These are phyloP conservation scores for Daldinia vernicosa DNA, from an alignment of 495 filamentous ascomycete species.

Conservation along the genomic window DNA sequence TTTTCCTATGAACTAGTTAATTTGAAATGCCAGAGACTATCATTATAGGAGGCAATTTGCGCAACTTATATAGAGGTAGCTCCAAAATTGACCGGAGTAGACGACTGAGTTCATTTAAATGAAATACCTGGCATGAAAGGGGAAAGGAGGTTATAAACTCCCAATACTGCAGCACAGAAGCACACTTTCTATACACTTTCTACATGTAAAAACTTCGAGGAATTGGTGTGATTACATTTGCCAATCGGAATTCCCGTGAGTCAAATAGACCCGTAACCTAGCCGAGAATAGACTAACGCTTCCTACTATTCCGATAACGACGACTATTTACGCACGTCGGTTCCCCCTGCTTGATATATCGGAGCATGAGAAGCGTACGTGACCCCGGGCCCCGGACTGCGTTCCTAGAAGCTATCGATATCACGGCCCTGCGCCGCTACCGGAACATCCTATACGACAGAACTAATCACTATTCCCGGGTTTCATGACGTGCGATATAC, in stretches of 20 bases:
- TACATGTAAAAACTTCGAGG: neutral
- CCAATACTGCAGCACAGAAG: neutral
- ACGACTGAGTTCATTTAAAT: neutral
- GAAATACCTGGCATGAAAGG: neutral
- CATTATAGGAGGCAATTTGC: neutral
- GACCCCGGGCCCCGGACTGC: neutral
- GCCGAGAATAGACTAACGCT: neutral
- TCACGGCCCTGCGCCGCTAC: slow-evolving; percentile 16
- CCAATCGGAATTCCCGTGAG: neutral
- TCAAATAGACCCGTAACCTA: neutral
- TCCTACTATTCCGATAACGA: neutral
- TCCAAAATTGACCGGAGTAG: neutral
- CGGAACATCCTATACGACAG: slow-evolving; percentile 10
- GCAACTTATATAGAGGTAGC: neutral
- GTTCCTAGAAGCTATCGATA: slow-evolving; percentile 5
- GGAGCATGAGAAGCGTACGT: neutral
- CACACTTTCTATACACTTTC: neutral
- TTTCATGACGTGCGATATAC: slow-evolving; percentile 11
- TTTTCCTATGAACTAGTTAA: no score
- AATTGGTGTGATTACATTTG: neutral
- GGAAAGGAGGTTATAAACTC: neutral
- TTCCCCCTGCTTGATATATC: neutral
- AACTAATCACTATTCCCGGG: neutral
- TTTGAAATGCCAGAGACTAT: neutral
- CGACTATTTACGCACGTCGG: neutral